A percentile compares a stretch with the other conserved stretches of the same genome.
Conservation (phyloP, 306 rosid species). For the Quercus dentata region DNA sequence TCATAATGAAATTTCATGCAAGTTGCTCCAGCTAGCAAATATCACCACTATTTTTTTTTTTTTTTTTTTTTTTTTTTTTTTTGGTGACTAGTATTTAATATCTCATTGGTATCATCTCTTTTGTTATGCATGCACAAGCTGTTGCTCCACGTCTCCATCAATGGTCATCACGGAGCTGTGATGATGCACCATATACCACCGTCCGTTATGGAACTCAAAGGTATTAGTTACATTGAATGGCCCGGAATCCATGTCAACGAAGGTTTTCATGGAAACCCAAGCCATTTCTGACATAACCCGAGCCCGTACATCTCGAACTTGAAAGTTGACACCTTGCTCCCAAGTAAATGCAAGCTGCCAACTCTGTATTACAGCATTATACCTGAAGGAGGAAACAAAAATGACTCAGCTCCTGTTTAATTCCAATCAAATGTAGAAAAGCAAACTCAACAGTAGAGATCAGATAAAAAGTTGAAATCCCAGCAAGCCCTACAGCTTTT, state of each 20-base stretch:
- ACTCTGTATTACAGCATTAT: conserved; percentile 70
- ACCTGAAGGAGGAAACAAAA: conserved; percentile 45
- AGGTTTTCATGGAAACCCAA: conserved; percentile 94
- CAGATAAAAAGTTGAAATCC: not conserved
- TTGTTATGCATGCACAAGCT: conserved; percentile 61
- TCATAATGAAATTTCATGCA: conserved; percentile 45
- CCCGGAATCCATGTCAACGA: conserved; percentile 68
- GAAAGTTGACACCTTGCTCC: conserved; percentile 86
- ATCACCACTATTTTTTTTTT: conserved; percentile 23
- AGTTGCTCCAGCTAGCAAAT: conserved; percentile 46
- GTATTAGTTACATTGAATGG: conserved; percentile 80
- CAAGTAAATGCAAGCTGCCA: conserved; percentile 88
- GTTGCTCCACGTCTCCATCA: conserved; percentile 64
- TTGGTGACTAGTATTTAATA: conserved; percentile 52
- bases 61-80: not conserved
- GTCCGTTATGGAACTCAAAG: conserved; percentile 73
- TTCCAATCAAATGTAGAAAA: not conserved
- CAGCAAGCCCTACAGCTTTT: not conserved
- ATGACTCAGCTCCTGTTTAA: conserved; percentile 8
- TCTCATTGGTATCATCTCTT: conserved; percentile 24
- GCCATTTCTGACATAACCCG: conserved; percentile 89
- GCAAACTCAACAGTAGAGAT: not conserved
- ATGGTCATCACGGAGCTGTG: conserved; percentile 75
- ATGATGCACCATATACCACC: conserved; percentile 96
- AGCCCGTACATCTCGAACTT: conserved; percentile 82